Conservation (phyloP, 2,329 filamentous ascomycete genomes). For the Celoporthe dispersa region DNA sequence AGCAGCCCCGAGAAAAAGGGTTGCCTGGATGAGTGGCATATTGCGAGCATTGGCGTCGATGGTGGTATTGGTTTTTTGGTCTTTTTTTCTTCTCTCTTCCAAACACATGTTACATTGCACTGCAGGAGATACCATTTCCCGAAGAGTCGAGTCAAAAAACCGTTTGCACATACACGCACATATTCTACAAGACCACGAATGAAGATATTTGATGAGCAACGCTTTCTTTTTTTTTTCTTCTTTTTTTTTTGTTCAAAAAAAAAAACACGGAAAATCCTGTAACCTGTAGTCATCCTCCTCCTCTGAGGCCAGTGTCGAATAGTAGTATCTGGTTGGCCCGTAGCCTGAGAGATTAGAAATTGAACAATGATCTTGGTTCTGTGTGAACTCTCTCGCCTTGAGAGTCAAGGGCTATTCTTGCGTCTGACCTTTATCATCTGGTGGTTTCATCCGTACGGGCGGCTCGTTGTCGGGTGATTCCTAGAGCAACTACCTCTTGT, state of each 20-base stretch:
- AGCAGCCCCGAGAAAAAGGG: background rate
- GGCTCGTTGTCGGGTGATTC: too few relatives aligned
- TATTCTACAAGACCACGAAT: background rate
- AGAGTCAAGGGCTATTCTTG: too few relatives aligned
- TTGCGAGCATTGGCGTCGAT: slow-evolving; percentile 3
- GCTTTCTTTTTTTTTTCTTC: background rate
- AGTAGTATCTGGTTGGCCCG: too few relatives aligned
- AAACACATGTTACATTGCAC: background rate
- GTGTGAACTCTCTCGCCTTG: too few relatives aligned
- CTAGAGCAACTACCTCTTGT: too few relatives aligned
- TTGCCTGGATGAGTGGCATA: background rate
- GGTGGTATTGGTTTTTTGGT: background rate
- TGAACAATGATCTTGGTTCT: too few relatives aligned
- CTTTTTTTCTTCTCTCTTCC: background rate
- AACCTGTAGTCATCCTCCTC: background rate
- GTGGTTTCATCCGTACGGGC: too few relatives aligned
- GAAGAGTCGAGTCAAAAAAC: background rate
- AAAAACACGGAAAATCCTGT: too few relatives aligned
- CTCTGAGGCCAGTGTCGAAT: background rate
- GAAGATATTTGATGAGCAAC: background rate
- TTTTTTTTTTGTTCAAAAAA: too few relatives aligned
- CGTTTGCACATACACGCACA: background rate
- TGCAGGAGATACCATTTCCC: slow-evolving; percentile 15
- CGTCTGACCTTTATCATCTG: too few relatives aligned
- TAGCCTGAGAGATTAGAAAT: too few relatives aligned